phyloP scores from a whole-genome alignment of 1,284 basidiomycete species.

The Puccinia novopanici region DNA sequence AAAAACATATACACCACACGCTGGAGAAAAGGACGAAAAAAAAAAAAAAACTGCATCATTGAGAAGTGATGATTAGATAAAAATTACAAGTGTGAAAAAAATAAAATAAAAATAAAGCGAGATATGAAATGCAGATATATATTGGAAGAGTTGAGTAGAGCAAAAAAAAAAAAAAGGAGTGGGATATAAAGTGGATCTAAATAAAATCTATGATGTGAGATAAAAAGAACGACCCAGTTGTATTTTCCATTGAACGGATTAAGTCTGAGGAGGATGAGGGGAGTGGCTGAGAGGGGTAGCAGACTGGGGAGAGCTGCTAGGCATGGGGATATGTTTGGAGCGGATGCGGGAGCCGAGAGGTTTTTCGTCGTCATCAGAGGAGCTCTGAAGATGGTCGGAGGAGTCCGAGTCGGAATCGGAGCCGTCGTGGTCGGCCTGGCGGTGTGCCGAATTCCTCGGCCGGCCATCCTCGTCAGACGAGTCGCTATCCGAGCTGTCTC shows the following conservation, averaged over 20 bases:
- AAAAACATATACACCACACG: too few relatives aligned
- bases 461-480: neutral
- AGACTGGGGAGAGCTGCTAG: neutral
- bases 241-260: neutral
- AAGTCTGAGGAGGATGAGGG: neutral
- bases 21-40: neutral
- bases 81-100: neutral
- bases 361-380: slow-evolving; percentile 40
- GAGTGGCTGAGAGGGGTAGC: neutral
- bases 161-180: neutral
- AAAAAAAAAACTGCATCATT: too few relatives aligned
- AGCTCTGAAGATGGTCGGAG: neutral
- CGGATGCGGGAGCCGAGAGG: slow-evolving; percentile 21
- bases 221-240: neutral
- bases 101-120: neutral
- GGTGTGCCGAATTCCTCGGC: neutral
- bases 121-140: neutral
- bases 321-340: neutral
- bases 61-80: neutral
- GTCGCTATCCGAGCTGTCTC: slow-evolving; percentile 1
- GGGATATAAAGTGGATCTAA: neutral
- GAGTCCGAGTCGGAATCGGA: neutral
- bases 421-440: neutral
- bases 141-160: neutral
- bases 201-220: neutral